phyloP scores from a whole-genome alignment of 148 eudicot genomes.

The Chenopodium quinoa region DNA sequence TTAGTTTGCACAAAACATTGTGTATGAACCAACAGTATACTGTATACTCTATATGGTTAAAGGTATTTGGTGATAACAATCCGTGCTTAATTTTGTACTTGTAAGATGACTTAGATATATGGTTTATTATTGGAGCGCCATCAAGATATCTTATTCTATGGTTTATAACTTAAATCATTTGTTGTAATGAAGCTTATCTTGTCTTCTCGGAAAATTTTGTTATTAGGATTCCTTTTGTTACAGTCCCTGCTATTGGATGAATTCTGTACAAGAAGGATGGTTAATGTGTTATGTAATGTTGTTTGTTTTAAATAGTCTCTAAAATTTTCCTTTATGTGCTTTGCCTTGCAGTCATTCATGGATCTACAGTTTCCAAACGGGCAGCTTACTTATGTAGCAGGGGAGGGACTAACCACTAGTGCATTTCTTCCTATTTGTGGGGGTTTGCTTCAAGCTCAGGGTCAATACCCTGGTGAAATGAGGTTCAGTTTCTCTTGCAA shows the following conservation, averaged over 20 bases:
- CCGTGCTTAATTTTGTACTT: neutral
- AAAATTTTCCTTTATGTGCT: slow-evolving; percentile 18
- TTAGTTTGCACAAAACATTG: neutral
- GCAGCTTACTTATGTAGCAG: slow-evolving; percentile 85
- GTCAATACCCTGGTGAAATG: slow-evolving; percentile 97
- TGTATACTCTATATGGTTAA: neutral
- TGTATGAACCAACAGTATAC: neutral
- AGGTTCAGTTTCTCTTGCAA: slow-evolving; percentile 91
- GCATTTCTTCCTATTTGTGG: slow-evolving; percentile 79
- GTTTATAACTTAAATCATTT: neutral
- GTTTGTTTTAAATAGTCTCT: slow-evolving; percentile 12
- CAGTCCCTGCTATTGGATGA: neutral
- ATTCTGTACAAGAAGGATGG: neutral
- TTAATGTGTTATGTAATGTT: neutral
- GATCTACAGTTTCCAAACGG: slow-evolving; percentile 97
- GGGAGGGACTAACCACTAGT: slow-evolving; percentile 93
- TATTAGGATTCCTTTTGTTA: neutral
- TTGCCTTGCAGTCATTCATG: slow-evolving; percentile 79
- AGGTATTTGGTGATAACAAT: neutral
- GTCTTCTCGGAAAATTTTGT: neutral
- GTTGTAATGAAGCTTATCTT: neutral
- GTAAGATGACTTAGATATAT: neutral
- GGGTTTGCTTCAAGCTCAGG: slow-evolving; percentile 96
- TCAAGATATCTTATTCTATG: neutral
- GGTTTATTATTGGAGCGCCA: neutral